Evolutionary conservation across 129 eudicot species (phyloP).

Genomic region (Tanacetum coccineum): DNA sequence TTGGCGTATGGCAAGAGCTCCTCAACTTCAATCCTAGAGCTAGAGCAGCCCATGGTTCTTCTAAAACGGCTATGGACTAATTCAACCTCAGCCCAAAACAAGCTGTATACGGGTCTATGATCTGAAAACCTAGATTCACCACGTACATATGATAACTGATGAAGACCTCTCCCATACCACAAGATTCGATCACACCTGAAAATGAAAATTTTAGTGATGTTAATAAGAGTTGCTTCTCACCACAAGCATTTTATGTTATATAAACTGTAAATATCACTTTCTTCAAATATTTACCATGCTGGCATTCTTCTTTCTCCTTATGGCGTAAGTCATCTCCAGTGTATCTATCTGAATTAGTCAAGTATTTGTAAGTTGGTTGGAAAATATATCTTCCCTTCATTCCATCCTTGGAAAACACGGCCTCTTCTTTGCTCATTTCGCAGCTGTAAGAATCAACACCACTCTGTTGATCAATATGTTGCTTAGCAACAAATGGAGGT

Average conservation of each 20-base stretch:
- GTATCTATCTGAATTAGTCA: slow-evolving; percentile 84
- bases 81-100: slow-evolving; percentile 90
- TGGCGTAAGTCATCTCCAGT: slow-evolving; percentile 80
- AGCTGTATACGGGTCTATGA: slow-evolving; percentile 81
- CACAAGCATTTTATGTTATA: neutral
- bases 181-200: slow-evolving; percentile 92
- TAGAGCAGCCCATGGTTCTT: slow-evolving; percentile 75
- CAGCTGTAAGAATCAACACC: too few species aligned
- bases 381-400: too few species aligned
- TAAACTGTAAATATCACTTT: neutral
- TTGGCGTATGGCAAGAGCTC: slow-evolving; percentile 82
- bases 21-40: slow-evolving; percentile 75
- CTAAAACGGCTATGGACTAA: slow-evolving; percentile 61
- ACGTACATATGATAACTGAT: slow-evolving; percentile 82
- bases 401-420: too few species aligned
- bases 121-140: slow-evolving; percentile 92
- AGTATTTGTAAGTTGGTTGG: too few species aligned
- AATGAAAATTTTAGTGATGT: neutral
- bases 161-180: slow-evolving; percentile 92
- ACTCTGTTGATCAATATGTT: too few species aligned
- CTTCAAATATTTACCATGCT: slow-evolving; percentile 57
- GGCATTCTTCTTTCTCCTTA: slow-evolving; percentile 83
- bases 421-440: too few species aligned
- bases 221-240: neutral
- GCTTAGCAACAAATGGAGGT: too few species aligned